These are phyloP conservation scores for Cerioporus squamosus DNA, from an alignment of 1,284 basidiomycete genomes.

Conservation along the genomic window DNA sequence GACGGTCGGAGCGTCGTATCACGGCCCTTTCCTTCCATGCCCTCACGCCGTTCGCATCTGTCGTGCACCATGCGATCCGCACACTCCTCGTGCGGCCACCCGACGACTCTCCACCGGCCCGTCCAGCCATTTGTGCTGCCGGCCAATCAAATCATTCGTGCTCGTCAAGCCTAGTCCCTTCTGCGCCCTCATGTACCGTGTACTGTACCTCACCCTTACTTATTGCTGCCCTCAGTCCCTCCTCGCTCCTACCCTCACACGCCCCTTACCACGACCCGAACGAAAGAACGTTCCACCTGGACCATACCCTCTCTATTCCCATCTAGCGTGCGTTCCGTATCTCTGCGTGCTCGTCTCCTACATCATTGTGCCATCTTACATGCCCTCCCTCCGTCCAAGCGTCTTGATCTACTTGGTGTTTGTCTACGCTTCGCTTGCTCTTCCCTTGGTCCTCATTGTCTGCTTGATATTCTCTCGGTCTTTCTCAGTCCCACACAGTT, in stretches of 20 bases:
- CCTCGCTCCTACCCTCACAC: background rate
- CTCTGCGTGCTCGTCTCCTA: background rate
- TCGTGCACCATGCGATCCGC: background rate
- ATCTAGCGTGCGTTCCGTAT: background rate
- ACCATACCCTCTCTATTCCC: conserved; percentile 3
- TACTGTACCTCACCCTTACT: background rate
- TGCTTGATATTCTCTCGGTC: background rate
- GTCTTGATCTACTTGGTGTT: background rate
- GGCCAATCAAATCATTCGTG: no score
- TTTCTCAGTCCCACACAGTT: background rate
- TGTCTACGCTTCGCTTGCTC: background rate
- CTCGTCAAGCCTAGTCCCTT: no score
- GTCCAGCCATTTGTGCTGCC: no score
- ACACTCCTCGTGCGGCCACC: no score
- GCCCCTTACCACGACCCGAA: background rate
- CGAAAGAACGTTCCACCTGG: background rate
- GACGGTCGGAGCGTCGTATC: background rate
- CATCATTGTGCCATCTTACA: no score
- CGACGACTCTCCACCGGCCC: no score
- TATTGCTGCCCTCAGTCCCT: background rate
- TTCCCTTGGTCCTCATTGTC: background rate
- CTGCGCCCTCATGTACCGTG: background rate
- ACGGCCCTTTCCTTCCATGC: background rate
- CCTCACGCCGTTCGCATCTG: background rate
- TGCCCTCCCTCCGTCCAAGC: background rate